Conservation (phyloP, 306 rosid genomes). For the Citrullus mucosospermus region DNA sequence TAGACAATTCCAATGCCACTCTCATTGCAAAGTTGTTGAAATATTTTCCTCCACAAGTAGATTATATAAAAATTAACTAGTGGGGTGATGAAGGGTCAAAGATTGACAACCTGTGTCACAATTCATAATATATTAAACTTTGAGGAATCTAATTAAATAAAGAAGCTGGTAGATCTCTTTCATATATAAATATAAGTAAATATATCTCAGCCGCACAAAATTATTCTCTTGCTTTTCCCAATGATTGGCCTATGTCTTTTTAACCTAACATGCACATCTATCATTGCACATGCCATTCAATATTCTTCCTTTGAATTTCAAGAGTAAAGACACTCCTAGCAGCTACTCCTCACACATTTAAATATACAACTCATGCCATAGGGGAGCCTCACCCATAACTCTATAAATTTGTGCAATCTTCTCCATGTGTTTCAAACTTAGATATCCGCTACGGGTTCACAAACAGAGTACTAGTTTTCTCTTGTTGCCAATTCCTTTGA, state of each 20-base stretch:
- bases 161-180: slow-evolving; percentile 5
- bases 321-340: background rate
- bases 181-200: background rate
- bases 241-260: background rate
- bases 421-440: background rate
- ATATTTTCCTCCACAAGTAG: background rate
- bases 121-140: background rate
- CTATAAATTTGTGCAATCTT: background rate
- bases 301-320: slow-evolving; percentile 34
- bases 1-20: background rate
- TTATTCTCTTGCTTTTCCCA: background rate
- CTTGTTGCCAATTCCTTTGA: too few relatives aligned
- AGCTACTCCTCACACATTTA: background rate
- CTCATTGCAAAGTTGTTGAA: background rate
- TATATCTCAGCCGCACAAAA: background rate
- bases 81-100: background rate
- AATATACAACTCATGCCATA: background rate
- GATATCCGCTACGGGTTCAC: background rate
- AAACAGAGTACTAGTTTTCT: too few relatives aligned
- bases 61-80: background rate
- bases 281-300: slow-evolving; percentile 77
- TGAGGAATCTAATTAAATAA: background rate
- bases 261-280: slow-evolving; percentile 26
- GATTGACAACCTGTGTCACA: background rate
- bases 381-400: background rate